Base-by-base conservation (phyloP, 108 stramenopile genomes). In the Chaetoceros tenuissimus region DNA sequence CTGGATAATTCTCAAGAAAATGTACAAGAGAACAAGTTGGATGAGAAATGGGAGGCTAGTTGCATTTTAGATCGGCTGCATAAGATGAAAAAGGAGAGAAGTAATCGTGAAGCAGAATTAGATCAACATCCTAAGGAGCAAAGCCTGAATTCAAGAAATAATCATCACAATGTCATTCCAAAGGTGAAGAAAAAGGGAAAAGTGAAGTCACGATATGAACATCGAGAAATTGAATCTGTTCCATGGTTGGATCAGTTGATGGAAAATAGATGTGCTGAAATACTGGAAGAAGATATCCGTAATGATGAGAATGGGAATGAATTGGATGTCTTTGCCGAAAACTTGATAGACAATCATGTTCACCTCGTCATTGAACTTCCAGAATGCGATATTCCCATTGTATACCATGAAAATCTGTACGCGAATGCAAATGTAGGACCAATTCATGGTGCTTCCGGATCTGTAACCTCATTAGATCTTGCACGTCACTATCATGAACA, bases 351-450 rank as follows among this genome's bases (percentile, higher is more conserved):
- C 28, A 28, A 19, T 63, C 19, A 65, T 73, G 2, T 79, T 57
- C 53, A 54, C 44, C 44, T 91, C 40, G 75, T 92, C 44, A 54
- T 92, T 23, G 86, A 92, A 60, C 46, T 92, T 29, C 90, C 90
- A 2, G 66, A 47, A 1, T 84, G 80, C 53, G 72, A 83, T 21
- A 74, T 92, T 3, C 90, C 90, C 2, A 71, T 92, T 13, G 49
- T 92, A 19, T 74, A 87, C 68, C 86, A 88, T 60, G 90, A 92
- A 48, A 84, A 82, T 31, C 67, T 77, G 24, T 92, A 92, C 59
- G 80, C 83, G 2, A n/a, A n/a, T n/a, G n/a, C n/a, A n/a, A n/a
- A n/a, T n/a, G n/a, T n/a, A n/a, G 64, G 52, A 31, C 76, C 24
- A 55, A 60, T 62, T 28, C 69, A 79, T 18, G 79, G 82, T 0